Evolutionary conservation across 768 basidiomycete genomes (phyloP), one percentile per base, ranked within the genome.

Genomic region (Auricularia auricula-judae): DNA sequence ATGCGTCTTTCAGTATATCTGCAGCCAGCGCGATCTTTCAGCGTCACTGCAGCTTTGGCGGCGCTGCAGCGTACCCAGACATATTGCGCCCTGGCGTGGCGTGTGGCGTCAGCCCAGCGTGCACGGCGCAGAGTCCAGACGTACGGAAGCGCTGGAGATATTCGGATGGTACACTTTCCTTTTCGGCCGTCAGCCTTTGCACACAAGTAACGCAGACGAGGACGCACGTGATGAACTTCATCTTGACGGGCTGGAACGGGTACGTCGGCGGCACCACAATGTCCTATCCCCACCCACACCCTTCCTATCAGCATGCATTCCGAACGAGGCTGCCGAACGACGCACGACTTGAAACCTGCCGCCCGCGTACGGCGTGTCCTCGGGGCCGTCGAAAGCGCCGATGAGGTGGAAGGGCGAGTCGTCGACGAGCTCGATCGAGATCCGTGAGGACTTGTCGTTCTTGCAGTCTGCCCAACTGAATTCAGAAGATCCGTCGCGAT

Each of bases 231-330:
- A 96, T 86, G 76, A 98, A 98, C 74, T 94, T 95, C 93, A 98
- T 97, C 82, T 98, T 97, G 63, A 95, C 88, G 0, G 96, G 93
- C 72, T 93, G 89, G 74, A 93, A 92, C 18, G 90, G 91, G 72
- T 93, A 93, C 61, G 91, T 85, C 54, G 93, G 91, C 7, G 94
- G 94, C 69, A 98, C 92, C 21, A 88, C 81, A 68, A 98, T 98
- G 72, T 98, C 94, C 91, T 93, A 70, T 56, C 18, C 35, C 39
- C 29, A 42, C n/a, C 14, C 34, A 23, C 0, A 42, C 39, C 39
- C 39, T 42, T 14, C 12, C 39, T 14, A 14, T 42, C 3, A 42
- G 39, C 39, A 42, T 42, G 34, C 39, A 61, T 23, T 62, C n/a
- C 44, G 61, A 12, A 21, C 36, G 58, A 29, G 35, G 34, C 44